Conservation (phyloP, 2,329 filamentous ascomycete genomes). For the Corinectria fuckeliana region DNA sequence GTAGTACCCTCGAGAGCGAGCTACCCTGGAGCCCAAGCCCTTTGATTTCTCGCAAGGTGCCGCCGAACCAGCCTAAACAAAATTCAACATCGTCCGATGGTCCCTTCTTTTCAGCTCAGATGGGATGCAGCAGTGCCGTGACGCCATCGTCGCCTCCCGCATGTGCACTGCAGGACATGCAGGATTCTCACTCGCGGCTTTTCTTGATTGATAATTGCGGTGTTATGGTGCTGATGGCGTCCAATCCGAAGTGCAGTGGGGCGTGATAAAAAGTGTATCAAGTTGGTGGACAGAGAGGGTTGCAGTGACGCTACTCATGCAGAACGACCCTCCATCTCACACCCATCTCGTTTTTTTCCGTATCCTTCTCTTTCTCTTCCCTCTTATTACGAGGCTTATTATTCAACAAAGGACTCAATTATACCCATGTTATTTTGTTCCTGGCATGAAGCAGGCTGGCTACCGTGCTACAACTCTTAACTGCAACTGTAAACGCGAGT, state of each 20-base stretch:
- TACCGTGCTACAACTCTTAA: conserved; percentile 3
- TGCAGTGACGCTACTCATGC: not conserved
- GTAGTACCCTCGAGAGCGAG: no score
- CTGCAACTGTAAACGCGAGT: not conserved
- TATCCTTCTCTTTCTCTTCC: no score
- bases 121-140: conserved; percentile 22
- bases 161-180: conserved; percentile 11
- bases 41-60: no score
- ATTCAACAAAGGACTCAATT: not conserved
- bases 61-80: no score
- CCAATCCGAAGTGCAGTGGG: not conserved
- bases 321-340: not conserved
- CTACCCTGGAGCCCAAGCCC: no score
- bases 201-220: conserved; percentile 6
- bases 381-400: not conserved
- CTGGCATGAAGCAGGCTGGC: conserved; percentile 10
- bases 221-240: not conserved
- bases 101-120: conserved; percentile 29
- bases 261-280: not conserved
- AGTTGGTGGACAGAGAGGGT: not conserved
- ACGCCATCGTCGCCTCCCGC: conserved; percentile 27
- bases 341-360: not conserved
- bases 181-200: not conserved
- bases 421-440: not conserved
- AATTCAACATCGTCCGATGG: no score